Base-by-base conservation (phyloP, 2,329 filamentous ascomycete genomes). In the Aureobasidium mangrovei region DNA sequence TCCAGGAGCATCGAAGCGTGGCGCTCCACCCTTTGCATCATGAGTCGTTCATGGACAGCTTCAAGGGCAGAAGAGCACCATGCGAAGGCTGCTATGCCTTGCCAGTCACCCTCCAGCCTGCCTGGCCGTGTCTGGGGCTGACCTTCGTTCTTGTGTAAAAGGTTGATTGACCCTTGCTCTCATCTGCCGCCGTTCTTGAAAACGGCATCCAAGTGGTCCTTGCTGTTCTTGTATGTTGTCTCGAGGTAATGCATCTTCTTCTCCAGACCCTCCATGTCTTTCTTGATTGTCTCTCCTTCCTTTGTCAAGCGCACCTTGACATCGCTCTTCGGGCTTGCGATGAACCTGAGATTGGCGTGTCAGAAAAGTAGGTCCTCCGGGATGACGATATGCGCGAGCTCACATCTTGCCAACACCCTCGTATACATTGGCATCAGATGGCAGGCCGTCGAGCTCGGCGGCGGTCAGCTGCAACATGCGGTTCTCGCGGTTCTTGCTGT, bases 331-430 rank as follows among this genome's bases (percentile, higher is more conserved):
- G 88, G 85, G 54, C 88, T 82, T 52, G 83, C 82, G 44, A 95
- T 84, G 69, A 98, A 98, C 91, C 91, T 97, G 62, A 18, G 4
- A 10, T 7, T 33, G 26, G 12, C 18, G 27, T 28, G 33, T 57
- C 43, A 59, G 55, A 39, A 8, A 12, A 31, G 10, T 1, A 10
- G 24, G 6, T 27, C 2, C 4, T 33, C 8, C 8, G 7, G 26
- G 7, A 27, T 4, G 24, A 12, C 41, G 38, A 49, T 54, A 35
- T 53, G 49, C n/a, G 29, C 12, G 9, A 7, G 35, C 84, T 64
- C 71, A 96, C 93, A 98, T 97, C 74, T 97, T 98, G 49, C 93
- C 93, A 8, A 97, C 86, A 4, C 91, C 91, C 72, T 97, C 91
- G 65, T 97, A 98, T 29, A 95, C 82, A 32, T 84, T 84, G 0